Conservation (phyloP, 352 stramenopile species). For the Phytophthora tentaculata region DNA sequence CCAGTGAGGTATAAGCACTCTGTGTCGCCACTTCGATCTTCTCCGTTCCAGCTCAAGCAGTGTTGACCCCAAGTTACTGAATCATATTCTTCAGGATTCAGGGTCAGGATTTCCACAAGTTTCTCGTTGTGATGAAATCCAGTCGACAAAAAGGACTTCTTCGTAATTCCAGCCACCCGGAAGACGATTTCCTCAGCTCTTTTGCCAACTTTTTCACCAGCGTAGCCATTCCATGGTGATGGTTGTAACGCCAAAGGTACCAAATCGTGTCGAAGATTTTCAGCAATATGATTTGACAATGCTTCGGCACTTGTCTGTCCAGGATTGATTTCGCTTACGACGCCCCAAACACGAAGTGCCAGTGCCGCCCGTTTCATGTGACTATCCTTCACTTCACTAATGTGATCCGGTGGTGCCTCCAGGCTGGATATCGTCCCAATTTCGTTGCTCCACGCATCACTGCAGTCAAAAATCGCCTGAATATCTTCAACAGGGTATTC, state of each 20-base stretch:
- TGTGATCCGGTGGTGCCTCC: conserved; percentile 15
- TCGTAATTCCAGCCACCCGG: conserved; percentile 10
- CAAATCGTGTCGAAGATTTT: conserved; percentile 28
- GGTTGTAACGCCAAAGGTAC: conserved; percentile 42
- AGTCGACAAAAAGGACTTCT: conserved; percentile 2
- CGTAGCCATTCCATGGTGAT: conserved; percentile 33
- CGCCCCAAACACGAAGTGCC: conserved; percentile 38
- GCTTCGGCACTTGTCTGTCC: background rate
- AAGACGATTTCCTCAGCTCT: conserved; percentile 41
- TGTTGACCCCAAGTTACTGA: conserved; percentile 43
- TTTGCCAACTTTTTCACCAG: conserved; percentile 49
- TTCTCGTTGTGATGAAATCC: background rate
- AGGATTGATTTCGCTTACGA: conserved; percentile 19
- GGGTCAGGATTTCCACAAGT: conserved; percentile 1
- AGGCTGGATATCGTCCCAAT: conserved; percentile 36
- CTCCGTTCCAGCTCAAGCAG: background rate
- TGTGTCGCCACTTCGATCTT: conserved; percentile 7
- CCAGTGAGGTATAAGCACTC: conserved; percentile 34
- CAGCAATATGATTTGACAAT: conserved; percentile 2
- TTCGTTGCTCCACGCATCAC: conserved; percentile 46
- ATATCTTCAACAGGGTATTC: conserved; percentile 30
- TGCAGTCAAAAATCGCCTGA: conserved; percentile 42
- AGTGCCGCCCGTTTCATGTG: conserved; percentile 9
- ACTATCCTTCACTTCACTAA: conserved; percentile 1
- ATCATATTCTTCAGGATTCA: conserved; percentile 45